These are phyloP conservation scores for Chlorella vulgaris DNA, from an alignment of 139 green algal genomes.

Conservation along the genomic window DNA sequence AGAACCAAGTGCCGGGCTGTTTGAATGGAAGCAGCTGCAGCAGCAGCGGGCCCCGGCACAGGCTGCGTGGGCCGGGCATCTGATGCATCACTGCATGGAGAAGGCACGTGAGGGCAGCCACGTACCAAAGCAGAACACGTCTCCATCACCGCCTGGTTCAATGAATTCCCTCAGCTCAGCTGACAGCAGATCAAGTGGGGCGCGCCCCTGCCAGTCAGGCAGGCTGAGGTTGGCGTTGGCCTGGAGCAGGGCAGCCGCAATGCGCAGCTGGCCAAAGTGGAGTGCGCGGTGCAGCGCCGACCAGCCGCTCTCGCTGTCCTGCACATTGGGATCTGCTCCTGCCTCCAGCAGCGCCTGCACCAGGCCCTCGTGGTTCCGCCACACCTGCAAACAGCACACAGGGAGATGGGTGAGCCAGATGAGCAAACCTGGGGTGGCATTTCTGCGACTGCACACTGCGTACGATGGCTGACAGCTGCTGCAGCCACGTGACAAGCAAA, in stretches of 20 bases:
- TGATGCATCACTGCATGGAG: too few relatives aligned
- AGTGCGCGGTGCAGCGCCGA: conserved; percentile 85
- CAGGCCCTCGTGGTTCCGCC: conserved; percentile 60
- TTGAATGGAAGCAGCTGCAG: background rate
- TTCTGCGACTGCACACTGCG: too few relatives aligned
- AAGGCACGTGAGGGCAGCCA: background rate
- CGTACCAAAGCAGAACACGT: conserved; percentile 81
- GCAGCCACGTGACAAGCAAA: too few relatives aligned
- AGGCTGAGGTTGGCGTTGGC: conserved; percentile 53
- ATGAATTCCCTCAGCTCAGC: conserved; percentile 56
- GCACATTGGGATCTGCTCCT: conserved; percentile 48
- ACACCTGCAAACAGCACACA: conserved; percentile 53
- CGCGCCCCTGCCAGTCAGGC: conserved; percentile 67
- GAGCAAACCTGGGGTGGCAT: too few relatives aligned
- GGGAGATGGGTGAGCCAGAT: background rate
- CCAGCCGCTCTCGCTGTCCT: conserved; percentile 80
- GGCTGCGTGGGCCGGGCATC: too few relatives aligned
- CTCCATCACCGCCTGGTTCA: conserved; percentile 16
- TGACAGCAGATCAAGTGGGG: conserved; percentile 85
- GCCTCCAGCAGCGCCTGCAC: conserved; percentile 59
- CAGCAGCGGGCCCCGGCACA: too few relatives aligned
- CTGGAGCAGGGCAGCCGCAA: conserved; percentile 70
- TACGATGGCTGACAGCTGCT: too few relatives aligned
- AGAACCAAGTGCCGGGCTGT: background rate
- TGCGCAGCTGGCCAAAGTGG: conserved; percentile 82